These are phyloP conservation scores for Pestalotiopsis sp. DNA, from an alignment of 2,329 filamentous ascomycete species.

Conservation along the genomic window DNA sequence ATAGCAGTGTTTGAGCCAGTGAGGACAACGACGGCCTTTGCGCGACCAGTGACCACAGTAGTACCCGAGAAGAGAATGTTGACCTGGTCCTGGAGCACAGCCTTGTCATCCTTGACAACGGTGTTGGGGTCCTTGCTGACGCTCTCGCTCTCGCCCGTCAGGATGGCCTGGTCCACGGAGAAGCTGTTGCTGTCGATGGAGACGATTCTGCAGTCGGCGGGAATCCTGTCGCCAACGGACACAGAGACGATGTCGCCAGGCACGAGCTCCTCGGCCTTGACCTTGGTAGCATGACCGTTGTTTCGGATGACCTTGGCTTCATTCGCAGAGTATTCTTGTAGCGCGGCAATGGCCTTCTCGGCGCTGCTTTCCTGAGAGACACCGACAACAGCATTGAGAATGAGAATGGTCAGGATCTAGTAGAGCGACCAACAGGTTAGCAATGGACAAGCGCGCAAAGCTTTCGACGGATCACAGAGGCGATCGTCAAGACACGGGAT, in stretches of 20 bases:
- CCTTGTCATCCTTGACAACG: constrained; percentile 74
- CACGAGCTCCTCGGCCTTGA: constrained; percentile 97
- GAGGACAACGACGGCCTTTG: constrained; percentile 85
- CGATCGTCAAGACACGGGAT: background rate
- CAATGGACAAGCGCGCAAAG: background rate
- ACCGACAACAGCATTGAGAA: constrained; percentile 95
- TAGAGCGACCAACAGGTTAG: constrained; percentile 17
- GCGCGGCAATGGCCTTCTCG: constrained; percentile 95
- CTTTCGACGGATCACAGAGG: background rate
- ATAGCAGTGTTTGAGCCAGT: constrained; percentile 93
- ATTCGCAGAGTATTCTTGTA: constrained; percentile 99
- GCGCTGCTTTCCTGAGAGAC: constrained; percentile 98
- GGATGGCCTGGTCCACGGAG: constrained; percentile 91
- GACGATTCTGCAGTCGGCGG: constrained; percentile 89
- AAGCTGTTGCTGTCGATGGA: constrained; percentile 97
- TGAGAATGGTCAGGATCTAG: constrained; percentile 92
- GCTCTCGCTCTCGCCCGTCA: constrained; percentile 97
- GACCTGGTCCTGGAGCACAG: constrained; percentile 95
- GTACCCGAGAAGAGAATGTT: constrained; percentile 99
- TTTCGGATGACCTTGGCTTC: constrained; percentile 92
- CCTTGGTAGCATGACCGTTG: constrained; percentile 71
- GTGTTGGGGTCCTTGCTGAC: constrained; percentile 78
- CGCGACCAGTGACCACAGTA: constrained; percentile 92
- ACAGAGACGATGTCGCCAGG: constrained; percentile 91
- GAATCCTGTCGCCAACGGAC: constrained; percentile 88